Evolutionary conservation across 306 rosid genomes (phyloP), one percentile per base, ranked within the genome.

Genomic region (Geum urbanum): DNA sequence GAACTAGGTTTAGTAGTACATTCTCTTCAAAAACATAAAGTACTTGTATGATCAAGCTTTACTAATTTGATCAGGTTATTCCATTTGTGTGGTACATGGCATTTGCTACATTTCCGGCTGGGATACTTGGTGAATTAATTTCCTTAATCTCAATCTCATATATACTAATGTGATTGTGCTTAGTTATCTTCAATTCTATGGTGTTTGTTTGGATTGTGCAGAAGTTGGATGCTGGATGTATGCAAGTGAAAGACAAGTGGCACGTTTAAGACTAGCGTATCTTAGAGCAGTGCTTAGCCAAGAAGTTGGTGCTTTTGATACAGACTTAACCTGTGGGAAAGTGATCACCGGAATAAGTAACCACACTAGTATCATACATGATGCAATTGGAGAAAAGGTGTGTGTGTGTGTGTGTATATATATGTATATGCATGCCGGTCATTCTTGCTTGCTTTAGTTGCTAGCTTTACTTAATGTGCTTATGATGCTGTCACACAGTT

Each of bases 1-100:
- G 41, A 56, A 41, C 9, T 55, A 32, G 7, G 32, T 27, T 13
- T 1, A 8, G 45, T 41, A 1, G 44, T 41, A 1, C 44, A 55
- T 7, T n/a, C 2, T 37, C 2, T 24, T 1, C 18, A 4, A 1
- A n/a, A 63, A 16, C 9, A 40, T 5, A 18, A 5, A 18, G 0
- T 39, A 6, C 37, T 40, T 63, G 41, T 41, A 5, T n/a, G 8
- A 22, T 27, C 32, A 27, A 27, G 32, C 32, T 27, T 27, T 27
- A 27, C 32, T 27, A 27, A 1, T 64, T 51, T 39, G 54, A 66
- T 52, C 80, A 91, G 97, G 83, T 91, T 66, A 71, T 92, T 83
- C 97, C 97, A 32, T 89, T 56, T 54, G 97, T 92, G 74, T 92
- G 97, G 97, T 92, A 92, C 79, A 92, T 89, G 97, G 96, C 97